These are phyloP conservation scores for Malus sieversii DNA, from an alignment of 306 rosid genomes.

Conservation along the genomic window DNA sequence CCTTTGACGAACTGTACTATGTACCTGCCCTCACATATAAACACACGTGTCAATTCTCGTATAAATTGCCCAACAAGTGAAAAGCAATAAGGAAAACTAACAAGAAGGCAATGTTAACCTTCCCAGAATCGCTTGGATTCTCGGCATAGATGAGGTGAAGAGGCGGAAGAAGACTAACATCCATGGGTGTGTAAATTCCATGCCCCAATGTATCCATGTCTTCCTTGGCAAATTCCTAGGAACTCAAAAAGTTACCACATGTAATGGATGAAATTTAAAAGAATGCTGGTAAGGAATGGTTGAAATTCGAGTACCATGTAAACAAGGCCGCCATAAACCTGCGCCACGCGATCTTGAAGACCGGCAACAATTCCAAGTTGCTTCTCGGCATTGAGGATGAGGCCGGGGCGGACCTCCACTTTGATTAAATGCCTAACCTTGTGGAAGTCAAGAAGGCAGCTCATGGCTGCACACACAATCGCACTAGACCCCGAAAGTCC, in stretches of 20 bases:
- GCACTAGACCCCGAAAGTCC: conserved; percentile 98
- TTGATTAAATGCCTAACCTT: conserved; percentile 52
- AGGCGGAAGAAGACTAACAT: conserved; percentile 69
- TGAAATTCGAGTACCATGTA: conserved; percentile 48
- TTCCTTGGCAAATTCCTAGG: conserved; percentile 73
- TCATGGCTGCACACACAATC: conserved; percentile 75
- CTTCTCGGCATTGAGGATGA: conserved; percentile 69
- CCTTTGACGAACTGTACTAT: conserved; percentile 69
- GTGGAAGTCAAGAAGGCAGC: conserved; percentile 83
- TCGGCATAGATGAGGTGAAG: conserved; percentile 65
- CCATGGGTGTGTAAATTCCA: conserved; percentile 76
- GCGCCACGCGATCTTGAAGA: conserved; percentile 93
- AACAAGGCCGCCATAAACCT: conserved; percentile 83
- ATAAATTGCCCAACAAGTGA: not conserved
- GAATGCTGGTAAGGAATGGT: not conserved
- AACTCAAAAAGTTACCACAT: not conserved
- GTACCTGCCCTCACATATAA: conserved; percentile 43
- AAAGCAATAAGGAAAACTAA: not conserved
- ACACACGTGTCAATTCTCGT: not conserved
- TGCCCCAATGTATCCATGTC: conserved; percentile 63
- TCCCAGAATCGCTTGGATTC: conserved; percentile 98
- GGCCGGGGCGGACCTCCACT: conserved; percentile 69
- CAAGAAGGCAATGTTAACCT: conserved; percentile 40
- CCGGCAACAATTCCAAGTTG: conserved; percentile 97
- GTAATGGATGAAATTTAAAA: not conserved